Evolutionary conservation across 441 rosid species (phyloP), one percentile per base, ranked within the genome.

Genomic region (Melastoma candidum): DNA sequence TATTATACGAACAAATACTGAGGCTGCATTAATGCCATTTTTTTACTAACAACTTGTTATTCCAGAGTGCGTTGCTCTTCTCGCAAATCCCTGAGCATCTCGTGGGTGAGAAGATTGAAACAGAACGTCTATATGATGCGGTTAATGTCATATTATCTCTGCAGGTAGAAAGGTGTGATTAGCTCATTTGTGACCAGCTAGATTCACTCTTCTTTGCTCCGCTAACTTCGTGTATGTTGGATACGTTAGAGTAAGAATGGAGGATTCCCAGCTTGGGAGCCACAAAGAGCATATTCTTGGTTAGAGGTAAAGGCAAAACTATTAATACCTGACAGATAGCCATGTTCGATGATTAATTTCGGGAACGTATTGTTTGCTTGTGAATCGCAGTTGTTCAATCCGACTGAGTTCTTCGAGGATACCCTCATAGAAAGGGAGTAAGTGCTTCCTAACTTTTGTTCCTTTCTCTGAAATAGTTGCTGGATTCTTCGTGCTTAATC

Each of bases 201-300:
- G 22, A 17, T 17, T 17, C 22, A 17, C 22, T 17, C 22, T 17
- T 17, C 22, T 17, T 17, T 17, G 22, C 22, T 17, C 22, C 22
- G 22, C 22, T 17, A 17, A 17, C 22, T 17, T 17, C 22, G 22
- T 17, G 22, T 17, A 17, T 17, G 22, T 17, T 17, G 22, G 22
- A 17, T 17, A 17, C 22, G 22, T 17, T 17, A 17, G 79, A 74
- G 79, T 59, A 54, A 46, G 8, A 74, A 74, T 59, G 79, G 79
- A 0, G 79, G 79, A 11, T 71, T 79, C 41, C 63, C 85, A 3
- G 85, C 85, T 41, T 82, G 89, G 83, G 89, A 82, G 61, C 80
- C 89, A 41, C 67, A 68, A 59, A 68, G 89, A 57, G 80, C 85
- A 7, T 62, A 59, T 56, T 36, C 60, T 58, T 82, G 81, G 83